These are phyloP conservation scores for Symbiotaphrina buchneri DNA, from an alignment of 495 filamentous ascomycete species.

Conservation along the genomic window DNA sequence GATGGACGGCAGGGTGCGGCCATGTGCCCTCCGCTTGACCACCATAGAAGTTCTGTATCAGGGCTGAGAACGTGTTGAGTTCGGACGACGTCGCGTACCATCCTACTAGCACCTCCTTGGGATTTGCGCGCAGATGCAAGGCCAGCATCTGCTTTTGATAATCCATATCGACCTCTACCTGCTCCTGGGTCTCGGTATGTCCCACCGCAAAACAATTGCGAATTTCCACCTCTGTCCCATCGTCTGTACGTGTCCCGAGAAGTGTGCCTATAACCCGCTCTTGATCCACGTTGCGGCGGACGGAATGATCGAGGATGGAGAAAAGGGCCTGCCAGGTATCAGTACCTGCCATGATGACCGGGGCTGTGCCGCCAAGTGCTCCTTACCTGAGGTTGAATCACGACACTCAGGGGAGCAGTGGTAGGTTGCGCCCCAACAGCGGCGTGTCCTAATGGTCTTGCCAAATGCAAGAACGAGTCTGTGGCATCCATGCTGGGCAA, in stretches of 20 bases:
- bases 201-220: conserved; percentile 90
- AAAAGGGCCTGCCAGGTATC: conserved; percentile 49
- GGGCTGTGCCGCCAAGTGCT: conserved; percentile 2
- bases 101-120: conserved; percentile 79
- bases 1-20: conserved; percentile 86
- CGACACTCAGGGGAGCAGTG: conserved; percentile 75
- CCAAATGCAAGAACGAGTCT: conserved; percentile 81
- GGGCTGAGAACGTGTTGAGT: conserved; percentile 90
- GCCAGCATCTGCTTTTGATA: conserved; percentile 98
- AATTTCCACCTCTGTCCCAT: conserved; percentile 90
- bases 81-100: conserved; percentile 96
- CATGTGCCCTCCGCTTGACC: conserved; percentile 90
- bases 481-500: conserved; percentile 59
- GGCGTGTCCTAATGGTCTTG: conserved; percentile 70
- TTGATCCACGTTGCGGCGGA: conserved; percentile 71
- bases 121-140: conserved; percentile 80
- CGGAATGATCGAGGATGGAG: conserved; percentile 91
- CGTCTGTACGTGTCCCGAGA: conserved; percentile 76
- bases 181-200: conserved; percentile 93
- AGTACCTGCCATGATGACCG: neutral
- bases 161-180: conserved; percentile 98
- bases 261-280: conserved; percentile 92
- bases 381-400: conserved; percentile 88
- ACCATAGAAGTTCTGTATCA: conserved; percentile 99
- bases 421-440: conserved; percentile 54